Percentiles rank a stretch among this genome's conserved stretches.
These are phyloP conservation scores for Boletus patriciae DNA, from an alignment of 768 basidiomycete species.

Conservation along the genomic window DNA sequence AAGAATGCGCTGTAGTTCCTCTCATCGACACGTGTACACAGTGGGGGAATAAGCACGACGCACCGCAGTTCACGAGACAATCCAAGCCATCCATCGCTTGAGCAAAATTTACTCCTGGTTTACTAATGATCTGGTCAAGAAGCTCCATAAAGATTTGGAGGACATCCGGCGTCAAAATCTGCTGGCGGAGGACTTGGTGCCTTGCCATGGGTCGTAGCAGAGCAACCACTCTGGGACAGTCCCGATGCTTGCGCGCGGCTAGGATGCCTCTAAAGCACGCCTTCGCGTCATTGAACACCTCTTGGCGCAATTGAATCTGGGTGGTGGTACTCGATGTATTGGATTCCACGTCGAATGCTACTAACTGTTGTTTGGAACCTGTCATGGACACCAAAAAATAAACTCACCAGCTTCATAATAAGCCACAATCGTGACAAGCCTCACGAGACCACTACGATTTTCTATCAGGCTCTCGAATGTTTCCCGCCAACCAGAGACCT, in stretches of 20 bases:
- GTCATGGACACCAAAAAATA: background rate
- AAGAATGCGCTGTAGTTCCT: background rate
- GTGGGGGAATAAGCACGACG: background rate
- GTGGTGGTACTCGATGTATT: background rate
- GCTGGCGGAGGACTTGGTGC: background rate
- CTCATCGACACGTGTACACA: background rate
- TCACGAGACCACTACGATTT: background rate
- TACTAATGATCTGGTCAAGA: background rate
- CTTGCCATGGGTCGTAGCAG: conserved; percentile 14
- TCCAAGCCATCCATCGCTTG: conserved; percentile 16
- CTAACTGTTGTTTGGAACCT: background rate
- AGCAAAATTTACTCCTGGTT: background rate
- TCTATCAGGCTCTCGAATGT: background rate
- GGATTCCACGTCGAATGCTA: background rate
- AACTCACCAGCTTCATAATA: conserved; percentile 15
- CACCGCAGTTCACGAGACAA: conserved; percentile 12
- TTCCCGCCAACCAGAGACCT: background rate
- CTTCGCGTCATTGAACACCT: conserved; percentile 1
- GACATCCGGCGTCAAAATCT: background rate
- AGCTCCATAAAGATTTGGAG: background rate
- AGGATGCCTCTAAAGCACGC: conserved; percentile 2
- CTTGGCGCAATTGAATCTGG: background rate
- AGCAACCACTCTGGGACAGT: conserved; percentile 11
- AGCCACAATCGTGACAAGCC: conserved; percentile 9
- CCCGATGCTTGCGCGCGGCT: conserved; percentile 6